A percentile compares a stretch with the other conserved stretches of the same genome.
Conservation (phyloP, 768 basidiomycete species). For the Tulasnella sp. region DNA sequence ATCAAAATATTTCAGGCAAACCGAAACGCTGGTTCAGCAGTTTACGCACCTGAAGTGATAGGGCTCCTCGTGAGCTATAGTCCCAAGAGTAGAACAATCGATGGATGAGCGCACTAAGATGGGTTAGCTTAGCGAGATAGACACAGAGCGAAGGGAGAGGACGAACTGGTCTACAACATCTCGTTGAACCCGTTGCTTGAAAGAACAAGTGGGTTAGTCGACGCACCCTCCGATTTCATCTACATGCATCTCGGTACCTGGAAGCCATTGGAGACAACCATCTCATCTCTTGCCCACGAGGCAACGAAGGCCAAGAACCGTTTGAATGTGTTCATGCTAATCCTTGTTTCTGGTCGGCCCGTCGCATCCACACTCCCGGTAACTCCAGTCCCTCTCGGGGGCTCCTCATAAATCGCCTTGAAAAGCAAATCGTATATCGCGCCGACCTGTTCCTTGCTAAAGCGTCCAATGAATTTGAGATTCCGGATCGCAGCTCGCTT, state of each 20-base stretch:
- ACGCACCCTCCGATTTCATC: background rate
- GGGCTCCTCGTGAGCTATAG: slow-evolving; percentile 62
- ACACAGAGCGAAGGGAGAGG: background rate
- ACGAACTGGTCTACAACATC: slow-evolving; percentile 75
- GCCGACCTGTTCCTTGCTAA: slow-evolving; percentile 80
- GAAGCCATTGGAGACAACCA: slow-evolving; percentile 86
- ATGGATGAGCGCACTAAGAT: slow-evolving; percentile 65
- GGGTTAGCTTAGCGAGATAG: background rate
- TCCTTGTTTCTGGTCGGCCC: slow-evolving; percentile 82
- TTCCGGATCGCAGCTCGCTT: slow-evolving; percentile 88
- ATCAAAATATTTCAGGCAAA: slow-evolving; percentile 1
- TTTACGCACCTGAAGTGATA: slow-evolving; percentile 75
- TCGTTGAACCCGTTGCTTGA: slow-evolving; percentile 75
- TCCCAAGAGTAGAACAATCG: slow-evolving; percentile 96
- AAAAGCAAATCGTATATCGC: slow-evolving; percentile 66
- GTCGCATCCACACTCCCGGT: slow-evolving; percentile 34
- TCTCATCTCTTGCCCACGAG: slow-evolving; percentile 94
- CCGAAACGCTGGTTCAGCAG: background rate
- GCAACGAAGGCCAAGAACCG: slow-evolving; percentile 86
- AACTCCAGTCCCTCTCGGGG: slow-evolving; percentile 27
- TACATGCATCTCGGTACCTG: slow-evolving; percentile 41
- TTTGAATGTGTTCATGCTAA: slow-evolving; percentile 77
- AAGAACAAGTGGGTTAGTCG: slow-evolving; percentile 16
- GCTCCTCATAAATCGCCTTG: slow-evolving; percentile 69
- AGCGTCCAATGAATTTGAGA: slow-evolving; percentile 66